Evolutionary conservation across 2,329 filamentous ascomycete species (phyloP).

Genomic region (Colletotrichum incanum): DNA sequence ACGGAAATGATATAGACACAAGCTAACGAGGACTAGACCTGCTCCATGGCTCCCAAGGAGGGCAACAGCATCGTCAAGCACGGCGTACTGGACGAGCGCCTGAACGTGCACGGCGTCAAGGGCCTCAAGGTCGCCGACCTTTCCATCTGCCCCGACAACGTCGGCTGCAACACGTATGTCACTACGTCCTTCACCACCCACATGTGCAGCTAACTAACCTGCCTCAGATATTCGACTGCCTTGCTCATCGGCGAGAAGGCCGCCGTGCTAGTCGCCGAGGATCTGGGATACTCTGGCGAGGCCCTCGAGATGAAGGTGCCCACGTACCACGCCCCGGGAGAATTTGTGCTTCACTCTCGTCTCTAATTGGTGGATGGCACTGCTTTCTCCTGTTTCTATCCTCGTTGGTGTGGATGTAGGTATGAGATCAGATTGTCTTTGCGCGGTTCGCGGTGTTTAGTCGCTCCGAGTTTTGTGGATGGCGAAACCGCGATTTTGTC

Average conservation of each 20-base stretch:
- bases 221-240: slow-evolving; percentile 74
- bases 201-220: slow-evolving; percentile 37
- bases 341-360: slow-evolving; percentile 58
- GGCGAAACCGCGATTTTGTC: neutral
- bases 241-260: slow-evolving; percentile 84
- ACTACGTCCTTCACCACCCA: slow-evolving; percentile 1
- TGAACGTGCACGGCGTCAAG: slow-evolving; percentile 84
- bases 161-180: slow-evolving; percentile 77
- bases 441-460: neutral
- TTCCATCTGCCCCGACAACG: slow-evolving; percentile 84
- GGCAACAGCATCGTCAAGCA: slow-evolving; percentile 87
- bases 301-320: slow-evolving; percentile 85
- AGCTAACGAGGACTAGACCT: slow-evolving; percentile 63
- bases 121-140: slow-evolving; percentile 84
- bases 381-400: slow-evolving; percentile 15
- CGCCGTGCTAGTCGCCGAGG: slow-evolving; percentile 78
- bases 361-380: slow-evolving; percentile 50
- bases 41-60: slow-evolving; percentile 82
- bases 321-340: slow-evolving; percentile 71
- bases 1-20: no score
- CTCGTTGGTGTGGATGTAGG: slow-evolving; percentile 7
- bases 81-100: slow-evolving; percentile 82
- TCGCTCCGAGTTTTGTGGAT: neutral
- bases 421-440: slow-evolving; percentile 26
- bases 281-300: slow-evolving; percentile 80